phyloP scores from a whole-genome alignment of 148 eudicot genomes.

The Fallopia convolvulus region DNA sequence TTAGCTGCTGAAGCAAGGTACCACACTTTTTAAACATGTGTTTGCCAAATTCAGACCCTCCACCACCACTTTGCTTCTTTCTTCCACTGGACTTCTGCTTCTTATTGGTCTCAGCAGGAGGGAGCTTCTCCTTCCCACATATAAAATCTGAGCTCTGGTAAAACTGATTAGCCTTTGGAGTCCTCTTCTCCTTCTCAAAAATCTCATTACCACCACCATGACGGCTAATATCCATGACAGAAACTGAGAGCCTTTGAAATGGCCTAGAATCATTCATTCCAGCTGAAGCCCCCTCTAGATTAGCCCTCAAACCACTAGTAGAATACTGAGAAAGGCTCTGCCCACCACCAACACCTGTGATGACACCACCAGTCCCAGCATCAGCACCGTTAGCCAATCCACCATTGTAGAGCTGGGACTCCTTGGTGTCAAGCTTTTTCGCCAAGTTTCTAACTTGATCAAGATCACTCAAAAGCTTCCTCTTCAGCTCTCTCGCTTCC shows the following conservation, averaged over 20 bases:
- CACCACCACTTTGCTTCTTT: constrained; percentile 27
- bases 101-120: constrained; percentile 57
- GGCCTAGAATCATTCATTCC: constrained; percentile 37
- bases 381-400: constrained; percentile 14
- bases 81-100: constrained; percentile 40
- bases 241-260: constrained; percentile 41
- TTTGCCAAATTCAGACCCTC: constrained; percentile 32
- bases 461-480: constrained; percentile 63
- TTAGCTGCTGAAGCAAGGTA: constrained; percentile 60
- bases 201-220: constrained; percentile 33
- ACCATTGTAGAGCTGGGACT: constrained; percentile 38
- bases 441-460: constrained; percentile 60
- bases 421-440: constrained; percentile 53
- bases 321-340: constrained; percentile 28
- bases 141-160: constrained; percentile 72
- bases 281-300: constrained; percentile 15
- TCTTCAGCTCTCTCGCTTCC: constrained; percentile 52
- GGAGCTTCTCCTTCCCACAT: constrained; percentile 68
- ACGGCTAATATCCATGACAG: constrained; percentile 40
- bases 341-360: constrained; percentile 18
- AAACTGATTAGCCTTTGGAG: constrained; percentile 79
- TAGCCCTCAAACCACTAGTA: constrained; percentile 29
- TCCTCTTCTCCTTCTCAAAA: constrained; percentile 80
- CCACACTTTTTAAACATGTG: constrained; percentile 52
- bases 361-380: constrained; percentile 14